A percentile compares a stretch with the other conserved stretches of the same genome.
Conservation (phyloP, 805 yeast species). For the Saturnispora kantuleensis region DNA sequence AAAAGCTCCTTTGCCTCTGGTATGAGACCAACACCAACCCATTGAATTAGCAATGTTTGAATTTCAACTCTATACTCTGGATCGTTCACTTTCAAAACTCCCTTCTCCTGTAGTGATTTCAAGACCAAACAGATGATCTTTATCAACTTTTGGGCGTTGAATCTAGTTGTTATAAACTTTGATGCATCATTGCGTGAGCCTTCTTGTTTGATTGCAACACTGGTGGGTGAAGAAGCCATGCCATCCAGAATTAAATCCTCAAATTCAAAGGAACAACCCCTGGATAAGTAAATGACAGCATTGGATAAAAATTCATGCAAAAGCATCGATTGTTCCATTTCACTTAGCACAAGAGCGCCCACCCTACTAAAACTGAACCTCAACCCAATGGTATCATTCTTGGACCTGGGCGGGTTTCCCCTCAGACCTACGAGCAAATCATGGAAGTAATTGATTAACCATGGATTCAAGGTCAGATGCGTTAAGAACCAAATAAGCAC, state of each 20-base stretch:
- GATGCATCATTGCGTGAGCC: slow-evolving; percentile 12
- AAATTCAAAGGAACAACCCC: slow-evolving; percentile 21
- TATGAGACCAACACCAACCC: slow-evolving; percentile 44
- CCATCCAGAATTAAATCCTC: slow-evolving; percentile 12
- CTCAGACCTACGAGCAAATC: slow-evolving; percentile 49
- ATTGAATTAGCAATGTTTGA: slow-evolving; percentile 49
- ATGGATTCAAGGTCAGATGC: slow-evolving; percentile 45
- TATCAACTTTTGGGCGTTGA: slow-evolving; percentile 32
- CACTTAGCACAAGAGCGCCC: slow-evolving; percentile 45
- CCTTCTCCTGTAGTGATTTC: slow-evolving; percentile 37
- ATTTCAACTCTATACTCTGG: slow-evolving; percentile 51
- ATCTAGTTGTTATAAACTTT: slow-evolving; percentile 25
- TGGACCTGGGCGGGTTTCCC: slow-evolving; percentile 28
- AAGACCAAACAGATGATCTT: slow-evolving; percentile 56
- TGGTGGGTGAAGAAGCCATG: background rate
- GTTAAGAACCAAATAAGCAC: slow-evolving; percentile 60
- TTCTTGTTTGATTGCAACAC: slow-evolving; percentile 13
- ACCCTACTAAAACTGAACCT: slow-evolving; percentile 41
- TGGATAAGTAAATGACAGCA: slow-evolving; percentile 35
- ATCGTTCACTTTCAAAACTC: slow-evolving; percentile 32
- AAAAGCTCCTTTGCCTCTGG: slow-evolving; percentile 57
- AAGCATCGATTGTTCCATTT: slow-evolving; percentile 54
- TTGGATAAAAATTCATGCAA: slow-evolving; percentile 62
- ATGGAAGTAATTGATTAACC: slow-evolving; percentile 52
- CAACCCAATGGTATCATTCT: slow-evolving; percentile 10